phyloP scores from a whole-genome alignment of 2,329 filamentous ascomycete species.

The Fusarium armeniacum region DNA sequence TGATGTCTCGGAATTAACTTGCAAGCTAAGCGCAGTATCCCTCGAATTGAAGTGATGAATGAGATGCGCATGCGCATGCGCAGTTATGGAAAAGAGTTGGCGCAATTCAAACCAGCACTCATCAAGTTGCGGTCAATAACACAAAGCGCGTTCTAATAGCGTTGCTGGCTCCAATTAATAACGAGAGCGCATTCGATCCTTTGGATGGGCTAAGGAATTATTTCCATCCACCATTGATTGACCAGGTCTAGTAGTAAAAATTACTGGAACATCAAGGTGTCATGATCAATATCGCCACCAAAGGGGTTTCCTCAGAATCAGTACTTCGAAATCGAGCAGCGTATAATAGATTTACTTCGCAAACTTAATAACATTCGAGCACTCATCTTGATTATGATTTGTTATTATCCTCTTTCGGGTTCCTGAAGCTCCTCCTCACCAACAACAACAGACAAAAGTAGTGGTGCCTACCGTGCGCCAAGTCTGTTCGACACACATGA shows the following conservation, averaged over 20 bases:
- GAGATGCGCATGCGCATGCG: conserved; percentile 17
- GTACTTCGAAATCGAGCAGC: background rate
- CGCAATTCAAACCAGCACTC: conserved; percentile 14
- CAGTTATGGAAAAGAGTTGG: conserved; percentile 17
- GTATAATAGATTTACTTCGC: background rate
- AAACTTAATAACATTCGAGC: background rate
- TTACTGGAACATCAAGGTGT: conserved; percentile 30
- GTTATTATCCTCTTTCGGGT: background rate
- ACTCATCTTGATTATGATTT: background rate
- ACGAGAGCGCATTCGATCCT: conserved; percentile 1
- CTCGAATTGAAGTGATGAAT: conserved; percentile 19
- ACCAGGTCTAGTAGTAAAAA: conserved; percentile 23
- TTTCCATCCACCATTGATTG: conserved; percentile 2
- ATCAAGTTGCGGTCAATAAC: conserved; percentile 12
- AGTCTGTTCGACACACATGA: conserved; percentile 44
- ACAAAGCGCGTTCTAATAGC: background rate
- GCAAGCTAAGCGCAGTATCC: conserved; percentile 38
- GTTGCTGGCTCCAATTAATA: conserved; percentile 2
- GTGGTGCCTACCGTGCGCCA: conserved; percentile 31
- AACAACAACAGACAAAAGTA: conserved; percentile 10
- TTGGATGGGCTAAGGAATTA: background rate
- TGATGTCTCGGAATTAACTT: conserved; percentile 36
- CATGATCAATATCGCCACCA: conserved; percentile 32
- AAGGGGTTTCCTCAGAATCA: conserved; percentile 11
- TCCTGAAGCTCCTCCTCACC: conserved; percentile 4